Evolutionary conservation across 306 rosid genomes (phyloP), one percentile per base, ranked within the genome.

Genomic region (Mucuna pruriens): DNA sequence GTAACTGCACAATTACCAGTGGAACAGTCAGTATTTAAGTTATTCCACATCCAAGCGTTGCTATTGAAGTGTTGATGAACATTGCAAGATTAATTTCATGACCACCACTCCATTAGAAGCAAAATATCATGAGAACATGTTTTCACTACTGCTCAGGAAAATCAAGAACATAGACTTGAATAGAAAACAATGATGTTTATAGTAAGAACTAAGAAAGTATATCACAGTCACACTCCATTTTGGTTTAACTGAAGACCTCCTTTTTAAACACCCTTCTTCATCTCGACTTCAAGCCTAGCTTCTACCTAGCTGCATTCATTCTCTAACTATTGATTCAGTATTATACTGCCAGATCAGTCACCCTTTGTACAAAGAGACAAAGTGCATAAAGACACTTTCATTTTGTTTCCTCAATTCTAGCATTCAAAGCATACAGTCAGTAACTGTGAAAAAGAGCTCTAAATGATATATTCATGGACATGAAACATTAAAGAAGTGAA

Each of bases 1-100:
- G 83, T 87, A 92, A 85, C 98, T 94, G 90, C 78, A 84, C 7
- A 36, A 85, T 54, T 62, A 78, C 52, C 78, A 84, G 25, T 10
- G 49, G 22, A 44, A 74, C n/a, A 58, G 7, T 23, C 52, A 78
- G 54, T 42, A 29, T 67, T 44, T 49, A 52, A 29, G 11, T 33
- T 20, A 6, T 40, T 19, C 20, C 42, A n/a, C 3, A 65, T 58
- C 61, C 17, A 46, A 12, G 34, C 31, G 65, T 70, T 62, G 49
- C 5, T 38, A 23, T 46, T 9, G 72, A 60, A 33, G 72, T 19
- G 58, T 36, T 44, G 72, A 58, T 9, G 57, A 48, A 68, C 33
- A 75, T 11, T 1, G 17, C 7, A 38, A 63, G 23, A n/a, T 15
- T 62, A 6, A 25, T 68, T 31, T 66, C 11, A 52, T 17, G 20